Evolutionary conservation across 441 rosid genomes (phyloP), one percentile per base, ranked within the genome.

Genomic region (Populus trichocarpa): DNA sequence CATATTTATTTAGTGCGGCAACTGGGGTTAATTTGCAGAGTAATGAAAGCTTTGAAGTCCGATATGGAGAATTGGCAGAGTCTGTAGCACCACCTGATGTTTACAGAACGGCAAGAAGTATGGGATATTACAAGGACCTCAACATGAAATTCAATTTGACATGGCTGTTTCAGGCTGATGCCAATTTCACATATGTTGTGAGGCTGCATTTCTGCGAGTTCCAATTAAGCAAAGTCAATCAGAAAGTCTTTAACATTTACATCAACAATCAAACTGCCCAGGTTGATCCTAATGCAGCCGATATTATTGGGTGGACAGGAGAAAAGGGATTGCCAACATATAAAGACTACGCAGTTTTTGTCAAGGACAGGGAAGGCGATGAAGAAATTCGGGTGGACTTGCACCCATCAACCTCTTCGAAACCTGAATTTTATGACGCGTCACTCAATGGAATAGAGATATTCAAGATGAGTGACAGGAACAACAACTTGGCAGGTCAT

Each of bases 191-290:
- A 1, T 93, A 92, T 71, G 50, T 88, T 7, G 67, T 89, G 30
- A 83, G 97, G 83, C 79, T 92, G 11, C 93, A 92, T 86, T 92
- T 92, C 81, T 89, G 90, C 23, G 97, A 92, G 46, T 80, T 85
- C 84, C 67, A 77, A 46, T 53, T 78, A 3, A 59, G 69, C 2
- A 86, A 74, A 64, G 46, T 82, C 14, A 92, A 93, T 61, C 91
- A 89, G 78, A 88, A 86, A 69, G 85, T 82, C 14, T 92, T 89
- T 82, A 82, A 87, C 79, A 80, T 92, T 33, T 86, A 78, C 84
- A 79, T 93, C 80, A 90, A 90, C 79, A 79, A 89, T 73, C 87
- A 84, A 74, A 75, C 84, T 0, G 95, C 93, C 0, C 90, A 87
- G 70, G 80, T 30, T 7, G 85, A 83, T 28, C 78, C 86, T 0